Evolutionary conservation across 352 stramenopile species (phyloP), one percentile per base, ranked within the genome.

Genomic region (Phytophthora pistaciae): DNA sequence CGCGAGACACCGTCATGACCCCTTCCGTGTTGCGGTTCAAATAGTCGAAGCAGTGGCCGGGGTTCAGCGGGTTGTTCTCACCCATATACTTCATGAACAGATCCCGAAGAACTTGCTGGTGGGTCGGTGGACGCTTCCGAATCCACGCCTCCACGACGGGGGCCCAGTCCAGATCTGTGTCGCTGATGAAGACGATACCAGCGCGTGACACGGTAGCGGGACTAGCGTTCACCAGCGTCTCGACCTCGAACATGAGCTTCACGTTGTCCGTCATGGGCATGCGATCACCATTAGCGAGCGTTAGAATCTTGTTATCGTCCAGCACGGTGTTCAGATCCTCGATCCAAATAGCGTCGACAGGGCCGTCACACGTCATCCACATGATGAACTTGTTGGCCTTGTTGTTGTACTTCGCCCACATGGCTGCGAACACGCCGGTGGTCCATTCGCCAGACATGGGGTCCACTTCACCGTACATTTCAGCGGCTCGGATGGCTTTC

Each of bases 321-420:
- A 99, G 83, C 50, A 99, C 97, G 0, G 96, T 99, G 79, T 99
- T 99, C 1, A 99, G 80, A 85, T 99, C 96, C 80, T 99, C 97
- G 60, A 99, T 99, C 97, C 97, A 99, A 85, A 99, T 99, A 1
- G 97, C 96, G 81, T 99, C 97, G 7, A 99, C 96, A 3, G 97
- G 97, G 1, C 97, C 97, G 70, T 99, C 97, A 56, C 91, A 97
- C 48, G 99, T 98, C 80, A 99, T 99, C 97, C 97, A 99, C 66
- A 97, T 99, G 83, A 99, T 99, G 79, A 99, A 99, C 38, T 98
- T 92, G 79, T 99, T 99, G 72, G 87, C 93, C 60, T 98, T 97
- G 71, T 99, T 98, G 82, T 99, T 99, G 85, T 96, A 99, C 70
- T 99, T 99, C 27, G 92, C 95, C 97, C 97, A 99, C 87, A 99